Evolutionary conservation across 31 red algal genomes (phyloP).

Genomic region (Bonnemaisonia californica): DNA sequence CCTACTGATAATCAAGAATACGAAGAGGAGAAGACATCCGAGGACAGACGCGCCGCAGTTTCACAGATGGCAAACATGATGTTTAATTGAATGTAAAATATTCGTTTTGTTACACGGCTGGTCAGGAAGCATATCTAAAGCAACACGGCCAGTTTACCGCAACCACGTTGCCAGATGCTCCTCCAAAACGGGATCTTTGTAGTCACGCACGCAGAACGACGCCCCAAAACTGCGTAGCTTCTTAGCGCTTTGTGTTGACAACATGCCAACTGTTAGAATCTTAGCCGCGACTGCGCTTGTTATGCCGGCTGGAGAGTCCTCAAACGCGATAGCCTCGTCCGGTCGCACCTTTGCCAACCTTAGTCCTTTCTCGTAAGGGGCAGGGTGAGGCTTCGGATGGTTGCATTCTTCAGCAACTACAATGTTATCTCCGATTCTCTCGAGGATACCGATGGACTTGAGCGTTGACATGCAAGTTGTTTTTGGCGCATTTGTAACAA

Average conservation of each 20-base stretch:
- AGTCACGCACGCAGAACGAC: slow-evolving; percentile 52
- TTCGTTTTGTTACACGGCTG: not conserved
- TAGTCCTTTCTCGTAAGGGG: slow-evolving; percentile 43
- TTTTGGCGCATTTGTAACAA: slow-evolving; percentile 77
- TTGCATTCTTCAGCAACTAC: slow-evolving; percentile 62
- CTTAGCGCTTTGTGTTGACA: slow-evolving; percentile 51
- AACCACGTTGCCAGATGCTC: slow-evolving; percentile 43
- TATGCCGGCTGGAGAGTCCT: slow-evolving; percentile 60
- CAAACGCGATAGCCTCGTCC: slow-evolving; percentile 56
- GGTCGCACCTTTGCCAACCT: slow-evolving; percentile 34
- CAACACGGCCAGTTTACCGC: not conserved
- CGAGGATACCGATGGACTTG: slow-evolving; percentile 27
- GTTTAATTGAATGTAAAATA: slow-evolving; percentile 36
- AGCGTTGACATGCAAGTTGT: slow-evolving; percentile 37
- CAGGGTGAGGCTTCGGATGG: slow-evolving; percentile 57
- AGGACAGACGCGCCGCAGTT: slow-evolving; percentile 19
- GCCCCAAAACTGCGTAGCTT: slow-evolving; percentile 40
- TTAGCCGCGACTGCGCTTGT: slow-evolving; percentile 43
- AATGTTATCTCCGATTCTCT: slow-evolving; percentile 32
- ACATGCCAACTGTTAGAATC: slow-evolving; percentile 60
- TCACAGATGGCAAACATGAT: slow-evolving; percentile 40
- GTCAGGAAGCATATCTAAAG: not conserved
- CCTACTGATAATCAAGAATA: slow-evolving; percentile 53
- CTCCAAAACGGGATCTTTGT: slow-evolving; percentile 26
- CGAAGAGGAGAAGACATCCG: slow-evolving; percentile 35